phyloP scores from a whole-genome alignment of 225 moss, liverwort and hornwort species.

The Marchantia polymorpha region DNA sequence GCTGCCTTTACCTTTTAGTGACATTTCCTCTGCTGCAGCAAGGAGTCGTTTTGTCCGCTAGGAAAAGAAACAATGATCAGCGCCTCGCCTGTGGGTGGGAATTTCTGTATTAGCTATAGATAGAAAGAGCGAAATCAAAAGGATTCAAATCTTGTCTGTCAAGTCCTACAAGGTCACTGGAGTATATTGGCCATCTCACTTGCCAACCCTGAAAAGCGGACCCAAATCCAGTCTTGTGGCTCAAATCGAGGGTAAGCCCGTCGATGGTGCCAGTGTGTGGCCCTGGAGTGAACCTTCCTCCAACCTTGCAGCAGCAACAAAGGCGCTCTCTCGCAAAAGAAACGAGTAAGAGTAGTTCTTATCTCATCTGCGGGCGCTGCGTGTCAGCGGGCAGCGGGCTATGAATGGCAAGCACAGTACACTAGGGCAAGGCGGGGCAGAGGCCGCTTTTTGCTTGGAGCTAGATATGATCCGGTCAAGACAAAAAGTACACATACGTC shows the following conservation, averaged over 20 bases:
- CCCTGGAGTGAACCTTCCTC: background rate
- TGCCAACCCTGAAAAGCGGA: background rate
- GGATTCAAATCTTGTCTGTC: background rate
- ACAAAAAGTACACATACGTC: no score
- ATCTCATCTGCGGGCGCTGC: background rate
- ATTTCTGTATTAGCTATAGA: background rate
- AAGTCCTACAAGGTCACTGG: background rate
- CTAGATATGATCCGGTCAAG: no score
- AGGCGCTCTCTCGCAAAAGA: background rate
- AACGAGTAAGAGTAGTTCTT: background rate
- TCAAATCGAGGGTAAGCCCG: background rate
- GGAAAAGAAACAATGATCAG: background rate
- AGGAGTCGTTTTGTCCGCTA: no score
- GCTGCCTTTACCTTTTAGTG: no score
- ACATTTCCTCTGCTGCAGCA: no score
- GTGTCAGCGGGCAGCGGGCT: no score
- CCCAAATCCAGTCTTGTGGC: constrained; percentile 5
- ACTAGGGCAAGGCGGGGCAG: no score
- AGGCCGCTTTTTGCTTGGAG: no score
- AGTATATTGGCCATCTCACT: background rate
- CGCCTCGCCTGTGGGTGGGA: background rate
- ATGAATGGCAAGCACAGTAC: no score
- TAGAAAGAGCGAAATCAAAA: background rate
- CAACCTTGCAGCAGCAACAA: no score
- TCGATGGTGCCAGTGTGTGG: constrained; percentile 4